Percentiles rank a stretch among this genome's conserved stretches.
Conservation (phyloP, 345 rosid genomes). For the Eucalyptus decipiens region DNA sequence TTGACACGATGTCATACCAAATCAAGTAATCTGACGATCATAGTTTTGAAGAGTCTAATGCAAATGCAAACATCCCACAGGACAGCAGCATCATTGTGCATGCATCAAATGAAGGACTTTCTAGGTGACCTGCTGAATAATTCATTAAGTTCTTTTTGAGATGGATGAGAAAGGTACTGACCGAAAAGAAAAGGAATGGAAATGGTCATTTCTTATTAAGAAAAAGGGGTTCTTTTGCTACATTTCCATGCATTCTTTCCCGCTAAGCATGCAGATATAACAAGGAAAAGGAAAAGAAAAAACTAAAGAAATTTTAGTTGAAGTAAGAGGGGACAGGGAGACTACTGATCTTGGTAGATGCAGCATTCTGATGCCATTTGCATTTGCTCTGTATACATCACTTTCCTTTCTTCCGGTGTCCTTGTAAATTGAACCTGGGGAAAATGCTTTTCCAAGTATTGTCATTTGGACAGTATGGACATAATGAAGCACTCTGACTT, state of each 20-base stretch:
- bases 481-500: neutral
- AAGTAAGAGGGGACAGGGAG: neutral
- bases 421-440: neutral
- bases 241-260: neutral
- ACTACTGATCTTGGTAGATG: neutral
- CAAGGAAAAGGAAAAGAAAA: neutral
- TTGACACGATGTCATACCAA: neutral
- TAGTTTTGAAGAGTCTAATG: neutral
- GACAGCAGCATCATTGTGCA: neutral
- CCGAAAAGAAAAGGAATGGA: neutral
- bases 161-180: neutral
- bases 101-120: neutral
- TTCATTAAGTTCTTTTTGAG: neutral
- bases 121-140: neutral
- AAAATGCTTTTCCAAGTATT: neutral
- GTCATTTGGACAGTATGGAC: neutral
- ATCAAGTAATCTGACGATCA: neutral
- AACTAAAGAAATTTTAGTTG: neutral
- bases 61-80: neutral
- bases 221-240: neutral
- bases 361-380: neutral
- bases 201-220: neutral
- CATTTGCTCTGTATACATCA: neutral
- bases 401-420: neutral
- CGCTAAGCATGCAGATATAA: neutral